Evolutionary conservation across 1,284 basidiomycete genomes (phyloP).

Genomic region (Apiotrichum domesticum): DNA sequence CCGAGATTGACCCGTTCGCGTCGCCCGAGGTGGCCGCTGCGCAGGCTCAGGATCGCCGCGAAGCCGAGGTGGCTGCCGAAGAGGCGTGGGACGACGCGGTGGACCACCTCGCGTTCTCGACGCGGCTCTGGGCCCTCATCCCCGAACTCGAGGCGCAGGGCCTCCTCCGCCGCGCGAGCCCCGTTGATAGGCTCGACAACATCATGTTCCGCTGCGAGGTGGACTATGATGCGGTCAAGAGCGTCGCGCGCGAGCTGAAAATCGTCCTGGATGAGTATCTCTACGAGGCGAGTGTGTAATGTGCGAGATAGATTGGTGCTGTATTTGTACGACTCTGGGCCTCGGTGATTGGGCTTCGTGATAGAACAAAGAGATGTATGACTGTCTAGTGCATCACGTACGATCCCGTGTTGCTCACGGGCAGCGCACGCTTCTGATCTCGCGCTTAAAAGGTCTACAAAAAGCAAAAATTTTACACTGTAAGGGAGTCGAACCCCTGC

Average conservation of each 20-base stretch:
- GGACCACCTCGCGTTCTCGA: constrained; percentile 33
- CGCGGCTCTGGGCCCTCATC: constrained; percentile 53
- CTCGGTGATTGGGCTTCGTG: too few species aligned
- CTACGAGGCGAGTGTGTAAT: constrained; percentile 54
- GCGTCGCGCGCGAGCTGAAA: constrained; percentile 59
- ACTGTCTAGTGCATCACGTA: too few species aligned
- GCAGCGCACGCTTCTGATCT: too few species aligned
- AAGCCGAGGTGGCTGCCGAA: constrained; percentile 58
- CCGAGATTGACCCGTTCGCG: constrained; percentile 7
- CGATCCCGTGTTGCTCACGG: too few species aligned
- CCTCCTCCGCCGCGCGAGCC: constrained; percentile 61
- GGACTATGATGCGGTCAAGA: constrained; percentile 59
- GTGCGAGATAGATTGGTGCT: too few species aligned
- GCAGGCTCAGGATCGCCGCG: constrained; percentile 56
- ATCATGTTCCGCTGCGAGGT: constrained; percentile 70
- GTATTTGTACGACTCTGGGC: too few species aligned
- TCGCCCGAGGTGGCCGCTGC: constrained; percentile 14
- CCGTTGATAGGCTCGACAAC: constrained; percentile 53
- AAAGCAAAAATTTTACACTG: too few species aligned
- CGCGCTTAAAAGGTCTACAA: too few species aligned
- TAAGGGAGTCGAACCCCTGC: too few species aligned
- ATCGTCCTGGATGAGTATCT: constrained; percentile 64
- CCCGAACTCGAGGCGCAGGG: constrained; percentile 64
- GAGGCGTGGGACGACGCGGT: constrained; percentile 42
- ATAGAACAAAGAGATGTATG: too few species aligned